phyloP scores from a whole-genome alignment of 208 protist species.

The Crithidia expoeki region DNA sequence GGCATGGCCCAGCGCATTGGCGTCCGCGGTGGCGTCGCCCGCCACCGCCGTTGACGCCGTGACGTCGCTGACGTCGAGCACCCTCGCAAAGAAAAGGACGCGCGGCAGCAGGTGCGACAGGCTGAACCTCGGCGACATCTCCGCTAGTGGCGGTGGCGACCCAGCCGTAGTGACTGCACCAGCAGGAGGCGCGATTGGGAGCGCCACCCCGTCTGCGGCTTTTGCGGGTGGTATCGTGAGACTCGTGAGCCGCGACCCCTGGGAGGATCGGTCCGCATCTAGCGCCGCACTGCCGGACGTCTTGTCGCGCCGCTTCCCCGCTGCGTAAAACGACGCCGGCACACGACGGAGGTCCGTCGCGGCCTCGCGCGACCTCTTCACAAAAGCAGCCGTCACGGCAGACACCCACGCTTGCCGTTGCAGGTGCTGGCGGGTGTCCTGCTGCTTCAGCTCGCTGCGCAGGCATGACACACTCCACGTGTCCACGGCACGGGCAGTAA shows the following conservation, averaged over 20 bases:
- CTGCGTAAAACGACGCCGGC: constrained; percentile 18
- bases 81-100: constrained; percentile 69
- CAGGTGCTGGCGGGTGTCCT: constrained; percentile 29
- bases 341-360: not conserved
- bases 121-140: not conserved
- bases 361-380: not conserved
- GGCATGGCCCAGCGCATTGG: constrained; percentile 9
- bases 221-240: not conserved
- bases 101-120: constrained; percentile 42
- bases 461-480: constrained; percentile 24
- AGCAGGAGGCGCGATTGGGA: too few species aligned
- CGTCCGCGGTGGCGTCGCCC: constrained; percentile 6
- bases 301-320: constrained; percentile 25
- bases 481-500: constrained; percentile 13
- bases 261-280: not conserved
- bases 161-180: too few species aligned
- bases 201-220: not conserved
- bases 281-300: constrained; percentile 14
- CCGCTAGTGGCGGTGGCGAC: too few species aligned
- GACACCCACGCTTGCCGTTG: constrained; percentile 25
- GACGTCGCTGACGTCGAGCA: constrained; percentile 49
- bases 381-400: constrained; percentile 1
- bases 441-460: constrained; percentile 30
- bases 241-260: constrained; percentile 10
- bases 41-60: not conserved